Evolutionary conservation across 2,329 filamentous ascomycete genomes (phyloP).

Genomic region (Fusarium torreyae): DNA sequence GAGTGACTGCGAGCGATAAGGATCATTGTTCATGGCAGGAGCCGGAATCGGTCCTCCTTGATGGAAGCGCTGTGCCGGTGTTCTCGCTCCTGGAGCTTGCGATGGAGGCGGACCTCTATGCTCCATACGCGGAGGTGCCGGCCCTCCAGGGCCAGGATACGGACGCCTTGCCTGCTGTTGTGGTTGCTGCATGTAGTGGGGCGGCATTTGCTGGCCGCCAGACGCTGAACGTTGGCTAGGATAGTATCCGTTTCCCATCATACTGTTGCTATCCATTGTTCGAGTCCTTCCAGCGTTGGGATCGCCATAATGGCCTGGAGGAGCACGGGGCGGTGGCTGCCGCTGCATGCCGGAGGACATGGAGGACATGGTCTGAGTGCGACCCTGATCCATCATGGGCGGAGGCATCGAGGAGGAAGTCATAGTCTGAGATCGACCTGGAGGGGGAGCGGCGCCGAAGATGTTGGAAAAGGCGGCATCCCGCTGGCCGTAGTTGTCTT

Average conservation of each 20-base stretch:
- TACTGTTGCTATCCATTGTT: slow-evolving; percentile 56
- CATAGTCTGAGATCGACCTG: slow-evolving; percentile 96
- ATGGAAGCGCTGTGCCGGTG: slow-evolving; percentile 72
- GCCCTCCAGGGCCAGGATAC: slow-evolving; percentile 59
- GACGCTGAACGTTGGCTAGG: slow-evolving; percentile 68
- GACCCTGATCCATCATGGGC: slow-evolving; percentile 69
- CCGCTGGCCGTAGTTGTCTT: slow-evolving; percentile 75
- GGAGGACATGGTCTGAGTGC: slow-evolving; percentile 85
- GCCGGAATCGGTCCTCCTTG: slow-evolving; percentile 66
- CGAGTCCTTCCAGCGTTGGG: slow-evolving; percentile 52
- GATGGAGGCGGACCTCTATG: slow-evolving; percentile 66
- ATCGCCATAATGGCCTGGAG: slow-evolving; percentile 57
- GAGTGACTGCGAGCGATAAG: slow-evolving; percentile 93
- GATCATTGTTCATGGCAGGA: slow-evolving; percentile 83
- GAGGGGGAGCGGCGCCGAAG: slow-evolving; percentile 88
- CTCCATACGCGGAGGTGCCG: slow-evolving; percentile 77
- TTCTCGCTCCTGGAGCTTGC: slow-evolving; percentile 57
- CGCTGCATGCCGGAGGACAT: slow-evolving; percentile 69
- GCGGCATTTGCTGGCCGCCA: slow-evolving; percentile 61
- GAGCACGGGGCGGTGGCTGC: slow-evolving; percentile 72
- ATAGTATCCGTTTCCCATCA: slow-evolving; percentile 67
- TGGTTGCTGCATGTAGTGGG: slow-evolving; percentile 65
- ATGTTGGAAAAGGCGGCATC: slow-evolving; percentile 98
- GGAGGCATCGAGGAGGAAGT: slow-evolving; percentile 79
- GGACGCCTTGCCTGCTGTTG: slow-evolving; percentile 61